Evolutionary conservation across 2,329 filamentous ascomycete species (phyloP).

Genomic region (Hypoxylon sp.): DNA sequence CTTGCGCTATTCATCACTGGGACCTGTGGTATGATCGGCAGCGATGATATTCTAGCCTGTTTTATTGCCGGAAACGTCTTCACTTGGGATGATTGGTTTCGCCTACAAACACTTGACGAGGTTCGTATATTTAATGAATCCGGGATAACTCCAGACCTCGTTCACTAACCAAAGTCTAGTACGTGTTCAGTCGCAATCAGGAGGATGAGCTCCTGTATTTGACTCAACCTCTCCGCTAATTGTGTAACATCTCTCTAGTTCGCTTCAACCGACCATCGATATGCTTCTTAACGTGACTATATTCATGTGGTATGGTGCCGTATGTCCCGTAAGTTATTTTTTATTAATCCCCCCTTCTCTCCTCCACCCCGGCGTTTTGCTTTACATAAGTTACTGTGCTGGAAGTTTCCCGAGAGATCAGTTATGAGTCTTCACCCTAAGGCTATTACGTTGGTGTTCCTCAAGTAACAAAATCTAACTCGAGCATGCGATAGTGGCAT

Average conservation of each 20-base stretch:
- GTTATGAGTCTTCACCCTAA: too few species aligned
- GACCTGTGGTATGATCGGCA: slow-evolving; percentile 88
- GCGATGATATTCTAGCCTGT: slow-evolving; percentile 90
- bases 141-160: neutral
- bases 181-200: too few species aligned
- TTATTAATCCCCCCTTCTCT: too few species aligned
- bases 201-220: neutral
- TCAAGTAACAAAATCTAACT: slow-evolving; percentile 16
- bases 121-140: slow-evolving; percentile 43
- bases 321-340: slow-evolving; percentile 78
- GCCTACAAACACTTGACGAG: slow-evolving; percentile 88
- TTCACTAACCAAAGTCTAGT: slow-evolving; percentile 46
- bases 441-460: neutral
- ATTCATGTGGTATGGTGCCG: slow-evolving; percentile 92
- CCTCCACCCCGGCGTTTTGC: too few species aligned
- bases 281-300: slow-evolving; percentile 92
- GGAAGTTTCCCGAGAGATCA: too few species aligned
- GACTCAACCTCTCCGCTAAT: slow-evolving; percentile 31
- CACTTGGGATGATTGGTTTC: slow-evolving; percentile 96
- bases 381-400: too few species aligned
- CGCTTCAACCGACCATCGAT: slow-evolving; percentile 93
- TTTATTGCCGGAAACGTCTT: slow-evolving; percentile 94
- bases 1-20: slow-evolving; percentile 89
- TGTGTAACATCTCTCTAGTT: slow-evolving; percentile 56
- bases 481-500: slow-evolving; percentile 67